Evolutionary conservation across 176 grass and related monocot species (phyloP), one percentile per base, ranked within the genome.

Genomic region (Phyllostachys edulis): DNA sequence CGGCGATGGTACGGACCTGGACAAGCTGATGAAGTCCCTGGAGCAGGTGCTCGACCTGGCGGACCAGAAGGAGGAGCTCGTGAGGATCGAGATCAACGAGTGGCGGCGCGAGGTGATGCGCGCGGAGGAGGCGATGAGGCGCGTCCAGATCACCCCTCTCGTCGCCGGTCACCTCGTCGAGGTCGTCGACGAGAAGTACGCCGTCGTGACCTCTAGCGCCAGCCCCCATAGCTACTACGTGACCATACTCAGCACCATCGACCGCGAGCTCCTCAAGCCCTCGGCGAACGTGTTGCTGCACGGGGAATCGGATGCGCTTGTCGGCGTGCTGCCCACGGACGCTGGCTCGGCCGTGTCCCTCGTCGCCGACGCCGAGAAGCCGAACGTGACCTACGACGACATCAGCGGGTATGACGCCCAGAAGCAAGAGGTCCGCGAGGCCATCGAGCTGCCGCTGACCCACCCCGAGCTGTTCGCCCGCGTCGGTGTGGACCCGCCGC

Each of bases 311-410:
- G 29, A 14, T 42, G 81, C 81, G 12, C 29, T 75, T 12, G 26
- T 84, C 82, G 46, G 5, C 47, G 46, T 15, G 0, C 69, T 64
- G 13, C 81, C 81, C 4, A 8, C 12, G 14, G 29, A 38, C 42
- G 44, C 27, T 5, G 42, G 12, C n/a, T 34, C 41, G 27, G 20
- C 27, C 2, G 81, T 21, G 17, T 40, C 41, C 42, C 12, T 73
- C 12, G 69, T 73, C 10, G 40, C 6, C 11, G 59, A 23, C 45
- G 5, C 15, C 16, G 71, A 76, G 26, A 83, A 54, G 72, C 84
- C 88, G 42, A 21, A 26, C 52, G 79, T 82, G n/a, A 83, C 88
- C 39, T 90, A 90, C 49, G 85, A 49, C 23, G 84, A 90, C 81
- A 34, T 90, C 18, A 67, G 56, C 51, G 88, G 88, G 52, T 78